phyloP scores from a whole-genome alignment of 2,329 filamentous ascomycete genomes.

The Ophiostoma populinum region DNA sequence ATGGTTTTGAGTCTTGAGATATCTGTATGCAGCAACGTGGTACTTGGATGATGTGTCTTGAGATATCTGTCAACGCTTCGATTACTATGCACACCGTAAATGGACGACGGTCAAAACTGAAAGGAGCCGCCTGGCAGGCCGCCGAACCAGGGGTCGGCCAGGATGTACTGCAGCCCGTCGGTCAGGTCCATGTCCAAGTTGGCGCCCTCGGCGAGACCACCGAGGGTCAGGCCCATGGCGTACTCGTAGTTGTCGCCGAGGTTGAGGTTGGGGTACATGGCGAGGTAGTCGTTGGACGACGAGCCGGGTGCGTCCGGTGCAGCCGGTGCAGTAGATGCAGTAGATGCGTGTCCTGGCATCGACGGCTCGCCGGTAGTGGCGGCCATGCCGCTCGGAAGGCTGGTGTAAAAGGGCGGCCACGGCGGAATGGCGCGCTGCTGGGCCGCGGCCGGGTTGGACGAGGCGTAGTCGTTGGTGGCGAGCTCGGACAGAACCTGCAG shows the following conservation, averaged over 20 bases:
- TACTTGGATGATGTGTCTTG: too few relatives aligned
- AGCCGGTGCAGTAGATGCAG: too few relatives aligned
- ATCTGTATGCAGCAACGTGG: too few relatives aligned
- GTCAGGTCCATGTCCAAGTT: constrained; percentile 11
- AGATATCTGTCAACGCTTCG: too few relatives aligned
- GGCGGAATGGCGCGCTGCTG: constrained; percentile 1
- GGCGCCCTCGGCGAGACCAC: constrained; percentile 12
- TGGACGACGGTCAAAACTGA: constrained; percentile 1
- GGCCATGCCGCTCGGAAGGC: constrained; percentile 4
- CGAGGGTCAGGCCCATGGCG: constrained; percentile 26
- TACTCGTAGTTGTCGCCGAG: constrained; percentile 25
- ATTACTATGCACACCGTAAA: too few relatives aligned
- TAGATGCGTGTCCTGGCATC: background rate
- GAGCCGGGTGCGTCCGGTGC: background rate
- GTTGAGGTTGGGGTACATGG: constrained; percentile 15
- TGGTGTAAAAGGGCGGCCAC: constrained; percentile 7
- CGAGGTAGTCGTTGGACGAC: constrained; percentile 16
- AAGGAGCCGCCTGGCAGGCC: constrained; percentile 12
- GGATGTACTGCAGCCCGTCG: constrained; percentile 19
- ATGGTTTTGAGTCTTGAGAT: background rate
- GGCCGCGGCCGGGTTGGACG: background rate
- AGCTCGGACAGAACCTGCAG: constrained; percentile 40
- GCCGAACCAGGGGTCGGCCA: constrained; percentile 24
- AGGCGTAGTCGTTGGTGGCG: constrained; percentile 27
- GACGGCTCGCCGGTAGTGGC: background rate